Percentiles rank a stretch among this genome's conserved stretches.
Conservation (phyloP, 2,329 filamentous ascomycete species). For the Thelonectria discophora region DNA sequence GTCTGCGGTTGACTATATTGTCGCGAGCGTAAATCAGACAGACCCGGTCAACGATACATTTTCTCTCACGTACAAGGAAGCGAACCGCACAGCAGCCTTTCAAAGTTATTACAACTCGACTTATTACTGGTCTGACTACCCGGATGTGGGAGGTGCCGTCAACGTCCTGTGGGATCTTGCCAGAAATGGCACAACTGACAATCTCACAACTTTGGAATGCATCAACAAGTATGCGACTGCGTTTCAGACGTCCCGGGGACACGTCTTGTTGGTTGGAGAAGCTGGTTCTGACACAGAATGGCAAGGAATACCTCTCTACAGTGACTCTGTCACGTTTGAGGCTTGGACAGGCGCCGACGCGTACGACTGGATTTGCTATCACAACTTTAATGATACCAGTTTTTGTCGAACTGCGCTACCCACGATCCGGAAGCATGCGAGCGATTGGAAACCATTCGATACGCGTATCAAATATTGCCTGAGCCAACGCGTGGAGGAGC, state of each 20-base stretch:
- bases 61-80: neutral
- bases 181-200: neutral
- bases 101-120: neutral
- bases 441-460: slow-evolving; percentile 12
- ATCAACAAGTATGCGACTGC: slow-evolving; percentile 12
- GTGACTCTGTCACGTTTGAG: neutral
- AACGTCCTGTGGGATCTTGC: neutral
- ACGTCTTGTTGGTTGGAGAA: slow-evolving; percentile 12
- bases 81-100: neutral
- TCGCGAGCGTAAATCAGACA: neutral
- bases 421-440: neutral
- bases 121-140: too few species aligned
- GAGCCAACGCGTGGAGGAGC: neutral
- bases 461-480: slow-evolving; percentile 4
- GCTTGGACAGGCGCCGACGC: neutral
- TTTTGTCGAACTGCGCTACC: neutral
- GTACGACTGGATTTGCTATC: slow-evolving; percentile 13
- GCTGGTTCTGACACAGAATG: neutral
- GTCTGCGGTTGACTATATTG: slow-evolving; percentile 8
- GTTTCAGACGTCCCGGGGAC: slow-evolving; percentile 10
- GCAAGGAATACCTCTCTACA: neutral
- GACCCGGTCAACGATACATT: neutral
- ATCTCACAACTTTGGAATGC: slow-evolving; percentile 17
- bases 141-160: too few species aligned
- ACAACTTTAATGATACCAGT: neutral